These are phyloP conservation scores for Chaetomium sp. DNA, from an alignment of 2,329 filamentous ascomycete species.

Conservation along the genomic window DNA sequence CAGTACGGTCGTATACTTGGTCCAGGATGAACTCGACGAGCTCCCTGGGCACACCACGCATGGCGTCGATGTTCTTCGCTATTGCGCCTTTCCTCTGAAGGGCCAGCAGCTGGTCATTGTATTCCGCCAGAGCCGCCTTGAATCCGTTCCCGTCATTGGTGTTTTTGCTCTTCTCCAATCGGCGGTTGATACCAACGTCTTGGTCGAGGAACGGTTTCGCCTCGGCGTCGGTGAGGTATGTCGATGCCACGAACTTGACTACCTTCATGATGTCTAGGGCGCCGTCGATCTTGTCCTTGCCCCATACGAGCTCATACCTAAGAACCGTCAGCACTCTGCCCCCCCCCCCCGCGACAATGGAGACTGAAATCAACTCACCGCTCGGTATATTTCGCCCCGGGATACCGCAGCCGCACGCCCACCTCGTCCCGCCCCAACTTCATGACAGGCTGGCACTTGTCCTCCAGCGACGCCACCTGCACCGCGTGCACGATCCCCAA, in stretches of 20 bases:
- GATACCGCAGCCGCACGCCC: constrained; percentile 77
- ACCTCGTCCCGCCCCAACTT: constrained; percentile 56
- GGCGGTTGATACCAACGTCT: constrained; percentile 72
- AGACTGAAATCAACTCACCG: constrained; percentile 30
- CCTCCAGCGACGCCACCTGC: constrained; percentile 55
- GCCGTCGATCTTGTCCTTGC: constrained; percentile 77
- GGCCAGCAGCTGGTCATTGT: constrained; percentile 70
- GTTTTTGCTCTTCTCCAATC: constrained; percentile 71
- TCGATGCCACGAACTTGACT: constrained; percentile 68
- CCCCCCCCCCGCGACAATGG: not conserved
- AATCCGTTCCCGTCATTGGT: constrained; percentile 69
- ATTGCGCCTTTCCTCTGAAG: constrained; percentile 72
- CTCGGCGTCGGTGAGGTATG: constrained; percentile 75
- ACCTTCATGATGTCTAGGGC: constrained; percentile 72
- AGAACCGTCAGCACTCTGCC: constrained; percentile 10
- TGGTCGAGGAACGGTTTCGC: constrained; percentile 70
- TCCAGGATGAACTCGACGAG: constrained; percentile 79
- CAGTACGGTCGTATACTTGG: constrained; percentile 89
- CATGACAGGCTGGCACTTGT: constrained; percentile 55
- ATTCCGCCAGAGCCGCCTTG: constrained; percentile 69
- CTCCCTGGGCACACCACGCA: constrained; percentile 69
- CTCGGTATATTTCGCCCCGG: constrained; percentile 55
- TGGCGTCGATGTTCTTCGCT: constrained; percentile 67
- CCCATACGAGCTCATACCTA: constrained; percentile 74
- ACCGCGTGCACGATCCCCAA: constrained; percentile 60